Conservation (phyloP, 176 grass and related monocot species). For the Phoenix roebelenii region DNA sequence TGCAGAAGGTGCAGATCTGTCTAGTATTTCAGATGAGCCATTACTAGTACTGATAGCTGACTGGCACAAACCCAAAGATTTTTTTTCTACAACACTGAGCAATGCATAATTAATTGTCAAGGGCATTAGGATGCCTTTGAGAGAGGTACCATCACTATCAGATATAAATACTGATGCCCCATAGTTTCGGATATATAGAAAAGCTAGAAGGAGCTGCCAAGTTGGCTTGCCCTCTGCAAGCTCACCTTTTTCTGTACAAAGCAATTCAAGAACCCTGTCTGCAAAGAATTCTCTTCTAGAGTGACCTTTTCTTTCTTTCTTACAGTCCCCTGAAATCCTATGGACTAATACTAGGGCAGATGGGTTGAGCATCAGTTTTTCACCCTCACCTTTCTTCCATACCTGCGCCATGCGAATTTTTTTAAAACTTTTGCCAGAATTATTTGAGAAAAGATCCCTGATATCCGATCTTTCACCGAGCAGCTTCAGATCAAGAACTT, state of each 20-base stretch:
- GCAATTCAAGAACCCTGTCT: slow-evolving; percentile 48
- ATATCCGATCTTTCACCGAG: slow-evolving; percentile 1
- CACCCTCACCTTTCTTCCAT: slow-evolving; percentile 24
- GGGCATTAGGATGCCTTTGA: slow-evolving; percentile 63
- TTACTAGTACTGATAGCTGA: slow-evolving; percentile 2
- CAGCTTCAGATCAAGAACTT: slow-evolving; percentile 28
- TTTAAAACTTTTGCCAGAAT: slow-evolving; percentile 5
- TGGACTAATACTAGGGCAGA: slow-evolving; percentile 34
- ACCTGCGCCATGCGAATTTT: slow-evolving; percentile 54
- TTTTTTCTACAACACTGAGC: slow-evolving; percentile 41
- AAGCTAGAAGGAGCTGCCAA: slow-evolving; percentile 88
- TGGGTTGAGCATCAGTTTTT: slow-evolving; percentile 25
- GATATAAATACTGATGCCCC: slow-evolving; percentile 48
- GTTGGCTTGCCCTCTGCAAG: slow-evolving; percentile 42
- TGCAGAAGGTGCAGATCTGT: slow-evolving; percentile 8
- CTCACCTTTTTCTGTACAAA: slow-evolving; percentile 30
- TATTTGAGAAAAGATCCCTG: slow-evolving; percentile 3
- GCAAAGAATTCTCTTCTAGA: slow-evolving; percentile 36
- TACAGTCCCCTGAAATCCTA: slow-evolving; percentile 24
- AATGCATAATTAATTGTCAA: slow-evolving; percentile 58
- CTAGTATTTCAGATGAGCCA: background rate
- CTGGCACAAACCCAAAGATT: slow-evolving; percentile 18
- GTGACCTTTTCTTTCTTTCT: slow-evolving; percentile 22
- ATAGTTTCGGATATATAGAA: slow-evolving; percentile 48
- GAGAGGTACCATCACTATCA: slow-evolving; percentile 29